These are phyloP conservation scores for Colletotrichum magnum DNA, from an alignment of 2,329 filamentous ascomycete genomes.

Conservation along the genomic window DNA sequence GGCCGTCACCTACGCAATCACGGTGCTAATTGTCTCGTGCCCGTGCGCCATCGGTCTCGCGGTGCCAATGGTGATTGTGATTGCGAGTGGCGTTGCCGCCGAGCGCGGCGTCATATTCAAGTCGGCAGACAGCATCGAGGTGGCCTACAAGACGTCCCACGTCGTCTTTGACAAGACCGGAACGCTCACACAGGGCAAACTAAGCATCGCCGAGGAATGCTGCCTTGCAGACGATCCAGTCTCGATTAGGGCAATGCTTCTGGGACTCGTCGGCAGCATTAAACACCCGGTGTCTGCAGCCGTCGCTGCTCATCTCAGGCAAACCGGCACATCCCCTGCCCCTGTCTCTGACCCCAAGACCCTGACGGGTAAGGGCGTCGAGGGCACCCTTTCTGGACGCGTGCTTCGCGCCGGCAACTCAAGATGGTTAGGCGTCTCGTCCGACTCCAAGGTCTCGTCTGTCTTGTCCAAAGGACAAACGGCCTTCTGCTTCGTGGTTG, in stretches of 20 bases:
- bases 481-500: constrained; percentile 62
- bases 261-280: constrained; percentile 52
- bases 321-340: constrained; percentile 10
- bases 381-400: constrained; percentile 48
- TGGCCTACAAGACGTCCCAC: constrained; percentile 72
- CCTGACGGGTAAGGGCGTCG: constrained; percentile 62
- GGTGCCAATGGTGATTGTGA: constrained; percentile 84
- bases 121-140: constrained; percentile 74
- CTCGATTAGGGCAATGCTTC: constrained; percentile 20
- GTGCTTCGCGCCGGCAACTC: constrained; percentile 64
- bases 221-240: constrained; percentile 42
- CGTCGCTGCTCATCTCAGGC: constrained; percentile 58
- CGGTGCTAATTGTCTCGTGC: constrained; percentile 82
- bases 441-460: constrained; percentile 49
- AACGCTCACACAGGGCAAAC: constrained; percentile 74
- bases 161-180: constrained; percentile 88
- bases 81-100: constrained; percentile 77
- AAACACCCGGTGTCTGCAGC: constrained; percentile 68
- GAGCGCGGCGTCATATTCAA: constrained; percentile 78
- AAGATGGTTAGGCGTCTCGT: constrained; percentile 59
- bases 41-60: constrained; percentile 83
- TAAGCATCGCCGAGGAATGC: constrained; percentile 59
- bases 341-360: constrained; percentile 51
- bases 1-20: constrained; percentile 80
- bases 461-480: constrained; percentile 56